A percentile compares a stretch with the other conserved stretches of the same genome.
Evolutionary conservation across 768 basidiomycete species (phyloP).

Genomic region (Phlegmacium glaucopus): DNA sequence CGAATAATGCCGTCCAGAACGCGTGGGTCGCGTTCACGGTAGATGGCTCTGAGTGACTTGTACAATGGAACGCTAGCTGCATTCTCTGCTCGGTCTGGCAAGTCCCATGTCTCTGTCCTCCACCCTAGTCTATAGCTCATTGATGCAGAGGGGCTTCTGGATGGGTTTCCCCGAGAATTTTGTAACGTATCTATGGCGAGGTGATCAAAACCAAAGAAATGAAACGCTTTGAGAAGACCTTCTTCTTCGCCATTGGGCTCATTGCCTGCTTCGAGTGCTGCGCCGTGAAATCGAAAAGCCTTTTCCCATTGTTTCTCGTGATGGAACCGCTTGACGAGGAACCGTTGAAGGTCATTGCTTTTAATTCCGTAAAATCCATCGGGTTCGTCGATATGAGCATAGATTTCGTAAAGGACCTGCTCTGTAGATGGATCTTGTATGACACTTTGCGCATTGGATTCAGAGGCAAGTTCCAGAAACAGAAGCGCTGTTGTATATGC

Average conservation of each 20-base stretch:
- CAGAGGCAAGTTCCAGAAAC: constrained; percentile 78
- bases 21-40: constrained; percentile 65
- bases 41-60: constrained; percentile 73
- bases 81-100: constrained; percentile 59
- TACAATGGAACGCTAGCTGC: constrained; percentile 65
- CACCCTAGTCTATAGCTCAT: constrained; percentile 84
- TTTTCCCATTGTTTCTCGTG: constrained; percentile 94
- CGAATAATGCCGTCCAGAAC: constrained; percentile 48
- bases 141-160: constrained; percentile 31
- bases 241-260: constrained; percentile 41
- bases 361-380: constrained; percentile 97
- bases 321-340: constrained; percentile 81
- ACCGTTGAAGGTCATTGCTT: constrained; percentile 69
- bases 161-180: constrained; percentile 27
- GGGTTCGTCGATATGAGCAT: constrained; percentile 93
- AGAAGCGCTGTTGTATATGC: constrained; percentile 88
- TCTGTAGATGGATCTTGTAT: constrained; percentile 42
- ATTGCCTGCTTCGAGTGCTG: constrained; percentile 65
- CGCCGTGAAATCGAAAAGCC: constrained; percentile 88
- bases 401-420: constrained; percentile 85
- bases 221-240: constrained; percentile 77
- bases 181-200: constrained; percentile 75
- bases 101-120: constrained; percentile 94
- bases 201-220: constrained; percentile 86
- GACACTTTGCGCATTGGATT: constrained; percentile 33